Evolutionary conservation across 495 filamentous ascomycete species (phyloP).

Genomic region (Talaromyces stipitatus): DNA sequence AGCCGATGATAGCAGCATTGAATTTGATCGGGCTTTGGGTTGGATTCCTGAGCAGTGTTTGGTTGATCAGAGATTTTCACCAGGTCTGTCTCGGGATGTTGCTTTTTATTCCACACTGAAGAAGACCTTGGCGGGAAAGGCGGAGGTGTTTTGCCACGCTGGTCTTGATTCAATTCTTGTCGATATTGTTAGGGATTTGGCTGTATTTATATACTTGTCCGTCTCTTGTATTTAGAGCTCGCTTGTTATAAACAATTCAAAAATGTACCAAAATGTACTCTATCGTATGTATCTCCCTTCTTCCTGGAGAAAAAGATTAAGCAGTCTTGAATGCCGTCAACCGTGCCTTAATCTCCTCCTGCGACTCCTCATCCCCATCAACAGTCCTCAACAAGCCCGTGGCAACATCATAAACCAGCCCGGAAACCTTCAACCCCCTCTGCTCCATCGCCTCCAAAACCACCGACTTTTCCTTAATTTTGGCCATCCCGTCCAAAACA

Average conservation of each 20-base stretch:
- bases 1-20: too few species aligned
- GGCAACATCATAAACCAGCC: slow-evolving; percentile 59
- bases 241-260: neutral
- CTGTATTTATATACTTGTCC: neutral
- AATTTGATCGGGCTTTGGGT: neutral
- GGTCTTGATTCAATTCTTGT: neutral
- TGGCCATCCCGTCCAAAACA: slow-evolving; percentile 56
- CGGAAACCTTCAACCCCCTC: slow-evolving; percentile 66
- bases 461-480: slow-evolving; percentile 51
- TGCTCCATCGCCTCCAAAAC: slow-evolving; percentile 60
- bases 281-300: too few species aligned
- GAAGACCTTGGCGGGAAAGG: neutral
- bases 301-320: neutral
- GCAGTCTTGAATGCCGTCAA: slow-evolving; percentile 31
- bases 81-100: neutral
- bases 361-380: slow-evolving; percentile 30
- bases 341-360: slow-evolving; percentile 30
- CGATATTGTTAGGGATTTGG: neutral
- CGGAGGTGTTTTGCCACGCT: neutral
- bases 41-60: neutral
- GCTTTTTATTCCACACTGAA: neutral
- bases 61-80: neutral
- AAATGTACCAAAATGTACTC: neutral
- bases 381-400: slow-evolving; percentile 53
- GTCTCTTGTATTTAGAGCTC: neutral